These are phyloP conservation scores for Geotrichum macrosporum DNA, from an alignment of 1,139 yeast species.

Conservation along the genomic window DNA sequence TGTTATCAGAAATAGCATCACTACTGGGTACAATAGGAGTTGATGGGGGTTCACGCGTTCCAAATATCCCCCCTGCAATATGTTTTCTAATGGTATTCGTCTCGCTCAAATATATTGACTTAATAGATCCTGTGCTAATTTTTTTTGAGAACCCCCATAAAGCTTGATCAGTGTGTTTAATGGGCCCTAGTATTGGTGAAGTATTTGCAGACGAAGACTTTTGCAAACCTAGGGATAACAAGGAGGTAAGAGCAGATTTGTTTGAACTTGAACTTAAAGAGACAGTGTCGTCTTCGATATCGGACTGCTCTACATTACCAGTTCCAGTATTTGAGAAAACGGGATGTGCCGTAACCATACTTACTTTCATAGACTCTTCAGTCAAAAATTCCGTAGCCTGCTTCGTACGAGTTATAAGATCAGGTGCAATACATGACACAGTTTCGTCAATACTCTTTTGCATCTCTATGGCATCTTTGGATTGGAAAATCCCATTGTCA, in stretches of 20 bases:
- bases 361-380: background rate
- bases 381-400: too few relatives aligned
- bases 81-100: background rate
- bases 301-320: background rate
- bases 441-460: slow-evolving; percentile 30
- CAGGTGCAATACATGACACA: slow-evolving; percentile 24
- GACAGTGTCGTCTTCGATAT: background rate
- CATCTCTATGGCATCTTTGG: slow-evolving; percentile 26
- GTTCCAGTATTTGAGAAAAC: background rate
- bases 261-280: background rate
- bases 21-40: too few relatives aligned
- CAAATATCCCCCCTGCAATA: background rate
- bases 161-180: background rate
- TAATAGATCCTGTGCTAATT: slow-evolving; percentile 1
- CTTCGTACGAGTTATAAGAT: slow-evolving; percentile 26
- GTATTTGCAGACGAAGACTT: background rate
- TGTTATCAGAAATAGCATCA: too few relatives aligned
- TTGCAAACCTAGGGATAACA: background rate
- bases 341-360: background rate
- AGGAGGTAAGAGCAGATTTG: background rate
- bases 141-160: background rate
- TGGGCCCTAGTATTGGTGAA: slow-evolving; percentile 4
- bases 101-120: background rate
- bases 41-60: too few relatives aligned
- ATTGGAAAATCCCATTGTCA: slow-evolving; percentile 45